These are phyloP conservation scores for Lentithecium fluviatile DNA, from an alignment of 495 filamentous ascomycete species.

Conservation along the genomic window DNA sequence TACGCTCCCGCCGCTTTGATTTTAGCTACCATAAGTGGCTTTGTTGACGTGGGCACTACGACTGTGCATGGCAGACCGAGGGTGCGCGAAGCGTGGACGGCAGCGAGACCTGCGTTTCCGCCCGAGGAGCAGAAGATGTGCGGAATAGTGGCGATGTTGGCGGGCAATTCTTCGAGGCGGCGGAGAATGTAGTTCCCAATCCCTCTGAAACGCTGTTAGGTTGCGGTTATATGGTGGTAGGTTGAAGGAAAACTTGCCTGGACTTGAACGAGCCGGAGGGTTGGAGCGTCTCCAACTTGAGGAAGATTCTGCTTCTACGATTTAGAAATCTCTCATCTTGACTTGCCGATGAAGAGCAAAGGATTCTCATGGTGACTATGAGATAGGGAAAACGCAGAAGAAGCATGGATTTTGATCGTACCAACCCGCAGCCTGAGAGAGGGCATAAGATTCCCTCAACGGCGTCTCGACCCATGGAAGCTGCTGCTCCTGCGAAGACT, in stretches of 20 bases:
- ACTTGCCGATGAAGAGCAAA: neutral
- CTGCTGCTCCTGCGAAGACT: conserved; percentile 23
- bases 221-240: neutral
- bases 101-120: conserved; percentile 91
- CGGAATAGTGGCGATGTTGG: conserved; percentile 43
- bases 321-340: conserved; percentile 37
- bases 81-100: conserved; percentile 69
- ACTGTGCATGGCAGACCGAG: conserved; percentile 77
- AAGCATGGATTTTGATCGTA: conserved; percentile 40
- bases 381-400: neutral
- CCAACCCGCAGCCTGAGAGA: conserved; percentile 74
- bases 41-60: conserved; percentile 70
- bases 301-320: conserved; percentile 59
- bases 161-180: conserved; percentile 47
- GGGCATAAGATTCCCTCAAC: conserved; percentile 62
- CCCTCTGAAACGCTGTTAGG: conserved; percentile 50
- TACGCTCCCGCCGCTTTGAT: conserved; percentile 66
- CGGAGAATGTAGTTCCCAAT: conserved; percentile 77
- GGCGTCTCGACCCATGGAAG: conserved; percentile 72
- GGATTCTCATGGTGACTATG: neutral
- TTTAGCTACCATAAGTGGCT: conserved; percentile 70
- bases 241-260: conserved; percentile 48
- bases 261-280: conserved; percentile 96
- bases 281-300: conserved; percentile 93
- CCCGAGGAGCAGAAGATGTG: conserved; percentile 89